Evolutionary conservation across 805 yeast species (phyloP), one percentile per base, ranked within the genome.

Genomic region (Kuraishia hungarica): DNA sequence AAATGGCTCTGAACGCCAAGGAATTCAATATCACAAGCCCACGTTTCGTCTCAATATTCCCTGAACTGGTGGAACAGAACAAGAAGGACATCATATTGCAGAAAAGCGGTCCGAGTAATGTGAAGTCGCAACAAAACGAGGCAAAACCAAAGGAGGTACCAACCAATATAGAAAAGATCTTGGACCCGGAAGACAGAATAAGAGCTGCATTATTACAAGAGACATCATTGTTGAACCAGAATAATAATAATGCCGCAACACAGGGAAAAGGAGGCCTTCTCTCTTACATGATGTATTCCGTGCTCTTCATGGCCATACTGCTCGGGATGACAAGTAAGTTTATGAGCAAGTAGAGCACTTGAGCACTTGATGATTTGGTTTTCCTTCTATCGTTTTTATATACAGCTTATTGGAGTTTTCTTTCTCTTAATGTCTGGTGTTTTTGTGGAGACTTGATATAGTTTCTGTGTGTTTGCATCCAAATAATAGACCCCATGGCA

Each of bases 111-210:
- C 17, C 43, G 43, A 56, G 48, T 23, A 35, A 47, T 20, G 48
- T 48, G 43, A 52, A 52, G 55, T 22, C 46, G 11, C 20, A 48
- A 24, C 39, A 39, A 15, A 51, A 53, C 47, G 57, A 60, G 46
- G 62, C 62, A 46, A 68, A 69, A 13, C 65, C 67, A 6, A 64
- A 62, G 55, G 70, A 68, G 53, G 61, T 66, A 53, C 72, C 67
- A 3, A 62, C 70, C 29, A 58, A 67, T 21, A 53, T 72, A 2
- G 74, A 75, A 39, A 70, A 72, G 26, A 79, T 77, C 55, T 59
- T 69, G 54, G 89, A 86, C 63, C 86, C 88, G 0, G 93, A 87
- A 63, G 93, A 87, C 67, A 76, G 87, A 56, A 83, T 86, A 53
- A 74, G 84, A 61, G 81, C 79, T 7, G 55, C 56, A 11, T 66